Base-by-base conservation (phyloP, 2,329 filamentous ascomycete genomes). In the Blastomyces emzantsi region DNA sequence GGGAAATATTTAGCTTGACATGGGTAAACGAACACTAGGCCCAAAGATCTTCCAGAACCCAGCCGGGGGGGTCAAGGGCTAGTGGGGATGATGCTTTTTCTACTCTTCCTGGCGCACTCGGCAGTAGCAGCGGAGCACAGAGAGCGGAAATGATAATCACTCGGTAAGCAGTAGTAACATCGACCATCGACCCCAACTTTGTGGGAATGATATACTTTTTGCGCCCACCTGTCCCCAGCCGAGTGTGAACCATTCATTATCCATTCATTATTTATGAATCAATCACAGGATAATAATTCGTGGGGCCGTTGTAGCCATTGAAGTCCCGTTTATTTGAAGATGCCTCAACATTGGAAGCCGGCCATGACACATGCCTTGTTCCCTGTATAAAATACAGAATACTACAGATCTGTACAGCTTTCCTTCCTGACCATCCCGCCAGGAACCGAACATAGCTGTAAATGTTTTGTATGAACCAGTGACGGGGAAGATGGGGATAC, bases 21-120 rank as follows among this genome's bases (percentile, higher is more conserved):
- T 33, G 61, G 61, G 52, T 55, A 57, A 33, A 55, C 61, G 61
- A 57, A 57, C 52, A 47, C 52, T 61, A 61, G 60, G 22, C 36
- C 52, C 52, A 62, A 57, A 57, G 52, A 62, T 62, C 61, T 62
- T 62, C 61, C 51, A 62, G 61, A 62, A 62, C 19, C 51, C 33
- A 57, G 51, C 36, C 39, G 61, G 61, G 60, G 9, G 36, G 33
- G 1, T 17, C 11, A 30, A 47, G 8, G 22, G 49, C 22, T 33
- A 43, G 61, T 36, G 25, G 28, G 39, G 47, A 61, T n/a, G 60
- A 61, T 55, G 22, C 47, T 45, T 61, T 61, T 49, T n/a, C 33
- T 39, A n/a, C 47, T 61, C 33, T 33, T 54, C 25, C 51, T 52
- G 60, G 51, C 60, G 51, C 15, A 5, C 43, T 45, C 43, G 43